Base-by-base conservation (phyloP, 345 rosid genomes). In the Geranium rotundifolium region DNA sequence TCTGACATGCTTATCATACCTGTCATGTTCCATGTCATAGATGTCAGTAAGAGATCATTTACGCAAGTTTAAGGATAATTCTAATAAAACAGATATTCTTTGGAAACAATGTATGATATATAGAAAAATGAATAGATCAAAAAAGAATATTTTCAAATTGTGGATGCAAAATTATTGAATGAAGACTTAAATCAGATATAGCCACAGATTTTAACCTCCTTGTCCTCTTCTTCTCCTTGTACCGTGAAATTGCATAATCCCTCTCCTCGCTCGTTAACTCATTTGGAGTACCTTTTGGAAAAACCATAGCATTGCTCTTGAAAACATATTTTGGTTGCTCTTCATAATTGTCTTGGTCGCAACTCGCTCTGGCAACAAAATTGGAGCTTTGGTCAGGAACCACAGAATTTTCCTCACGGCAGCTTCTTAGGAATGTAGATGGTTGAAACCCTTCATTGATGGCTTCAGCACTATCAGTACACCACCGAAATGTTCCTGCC, bases 211-310 rank as follows among this genome's bases (percentile, higher is more conserved):
- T 16, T 46, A 76, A 91, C 96, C 97, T 84, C 61, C 97, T 80
- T 29, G 86, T 81, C 82, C 84, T 90, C 81, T 69, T 88, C 77
- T 90, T 93, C 69, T 86, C 89, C 80, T 88, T 90, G 83, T 93
- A 93, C 60, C 97, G 83, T 29, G 90, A 84, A 64, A 90, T 67
- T 18, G 97, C 97, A 61, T 84, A 77, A 72, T 84, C 90, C 72
- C 98, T 79, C 74, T 87, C 91, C 75, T 80, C 84, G 71, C 80
- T 87, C 72, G 76, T 81, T 60, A 87, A 52, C 65, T 85, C 96
- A 67, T 80, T 80, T 8, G 41, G 61, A 19, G 59, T 59, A 70
- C 66, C 56, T 67, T 73, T 76, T 18, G 74, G 72, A 57, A 23
- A 19, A 3, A 78, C 30, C 10, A 52, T 12, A 1, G 67, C 31